Conservation (phyloP, 208 protist species). For the Jaenimonas drosophilae region DNA sequence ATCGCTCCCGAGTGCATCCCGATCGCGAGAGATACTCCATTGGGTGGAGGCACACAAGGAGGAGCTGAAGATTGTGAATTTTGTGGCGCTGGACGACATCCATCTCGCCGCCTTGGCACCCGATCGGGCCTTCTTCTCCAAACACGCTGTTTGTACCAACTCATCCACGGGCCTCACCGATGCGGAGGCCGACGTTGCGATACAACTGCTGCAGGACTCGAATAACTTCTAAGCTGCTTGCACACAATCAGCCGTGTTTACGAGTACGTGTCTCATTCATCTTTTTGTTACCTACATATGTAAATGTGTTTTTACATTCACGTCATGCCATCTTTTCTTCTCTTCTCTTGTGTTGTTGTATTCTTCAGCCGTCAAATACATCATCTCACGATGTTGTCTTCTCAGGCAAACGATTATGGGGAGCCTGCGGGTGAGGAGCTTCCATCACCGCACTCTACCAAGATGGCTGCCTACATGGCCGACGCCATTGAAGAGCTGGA, state of each 20-base stretch:
- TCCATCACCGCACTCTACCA: no score
- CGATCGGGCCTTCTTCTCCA: constrained; percentile 43
- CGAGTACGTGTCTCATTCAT: not conserved
- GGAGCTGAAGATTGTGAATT: constrained; percentile 54
- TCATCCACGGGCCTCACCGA: constrained; percentile 41
- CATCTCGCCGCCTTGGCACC: constrained; percentile 31
- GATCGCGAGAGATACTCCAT: constrained; percentile 37
- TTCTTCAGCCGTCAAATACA: not conserved
- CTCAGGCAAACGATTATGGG: no score
- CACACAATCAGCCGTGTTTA: no score
- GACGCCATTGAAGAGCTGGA: no score
- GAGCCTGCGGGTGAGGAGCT: no score
- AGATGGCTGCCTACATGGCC: no score
- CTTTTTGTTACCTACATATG: not conserved
- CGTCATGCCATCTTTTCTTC: not conserved
- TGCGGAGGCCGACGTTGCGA: constrained; percentile 21
- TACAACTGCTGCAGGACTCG: constrained; percentile 29
- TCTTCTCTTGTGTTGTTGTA: not conserved
- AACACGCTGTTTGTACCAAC: constrained; percentile 45
- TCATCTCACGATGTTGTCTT: not conserved
- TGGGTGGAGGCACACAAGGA: constrained; percentile 50
- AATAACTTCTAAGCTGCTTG: constrained; percentile 56
- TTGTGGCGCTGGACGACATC: constrained; percentile 71
- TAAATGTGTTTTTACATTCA: not conserved
- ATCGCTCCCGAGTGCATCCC: constrained; percentile 12